phyloP scores from a whole-genome alignment of 2,329 filamentous ascomycete species.

The Xylariaceae sp. region DNA sequence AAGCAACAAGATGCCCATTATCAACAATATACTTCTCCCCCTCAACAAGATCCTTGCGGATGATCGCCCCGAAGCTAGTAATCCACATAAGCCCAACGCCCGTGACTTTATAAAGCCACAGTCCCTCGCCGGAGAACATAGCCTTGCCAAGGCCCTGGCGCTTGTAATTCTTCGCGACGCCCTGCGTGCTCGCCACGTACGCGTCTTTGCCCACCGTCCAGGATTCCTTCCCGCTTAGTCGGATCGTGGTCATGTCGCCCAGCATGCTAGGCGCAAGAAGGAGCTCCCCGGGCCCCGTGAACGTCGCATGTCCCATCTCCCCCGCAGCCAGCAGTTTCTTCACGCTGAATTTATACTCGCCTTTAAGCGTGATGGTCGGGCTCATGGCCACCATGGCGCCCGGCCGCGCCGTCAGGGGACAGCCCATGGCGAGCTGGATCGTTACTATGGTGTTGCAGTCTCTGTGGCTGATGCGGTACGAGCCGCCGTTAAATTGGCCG shows the following conservation, averaged over 20 bases:
- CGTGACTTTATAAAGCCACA: conserved; percentile 84
- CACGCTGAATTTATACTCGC: conserved; percentile 76
- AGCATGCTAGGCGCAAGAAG: conserved; percentile 75
- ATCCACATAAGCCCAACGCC: conserved; percentile 83
- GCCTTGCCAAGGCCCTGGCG: conserved; percentile 81
- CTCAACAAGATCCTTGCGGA: conserved; percentile 74
- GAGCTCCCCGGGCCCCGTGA: conserved; percentile 85
- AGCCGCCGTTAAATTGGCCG: conserved; percentile 95
- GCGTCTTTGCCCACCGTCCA: conserved; percentile 88
- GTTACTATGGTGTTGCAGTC: conserved; percentile 89
- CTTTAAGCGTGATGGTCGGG: conserved; percentile 77
- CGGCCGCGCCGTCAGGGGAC: conserved; percentile 75
- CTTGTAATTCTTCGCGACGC: conserved; percentile 84
- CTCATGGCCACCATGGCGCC: conserved; percentile 96
- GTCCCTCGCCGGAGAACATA: conserved; percentile 87
- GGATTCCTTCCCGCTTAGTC: conserved; percentile 63
- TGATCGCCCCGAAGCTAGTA: conserved; percentile 89
- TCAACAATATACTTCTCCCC: conserved; percentile 89
- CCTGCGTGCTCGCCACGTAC: conserved; percentile 80
- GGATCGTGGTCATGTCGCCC: conserved; percentile 80
- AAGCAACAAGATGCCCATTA: conserved; percentile 89
- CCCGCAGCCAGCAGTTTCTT: conserved; percentile 87
- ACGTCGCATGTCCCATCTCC: conserved; percentile 73
- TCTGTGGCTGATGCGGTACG: conserved; percentile 86
- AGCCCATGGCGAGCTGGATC: conserved; percentile 83